Base-by-base conservation (phyloP, 495 filamentous ascomycete genomes). In the Haplographium delicatum region DNA sequence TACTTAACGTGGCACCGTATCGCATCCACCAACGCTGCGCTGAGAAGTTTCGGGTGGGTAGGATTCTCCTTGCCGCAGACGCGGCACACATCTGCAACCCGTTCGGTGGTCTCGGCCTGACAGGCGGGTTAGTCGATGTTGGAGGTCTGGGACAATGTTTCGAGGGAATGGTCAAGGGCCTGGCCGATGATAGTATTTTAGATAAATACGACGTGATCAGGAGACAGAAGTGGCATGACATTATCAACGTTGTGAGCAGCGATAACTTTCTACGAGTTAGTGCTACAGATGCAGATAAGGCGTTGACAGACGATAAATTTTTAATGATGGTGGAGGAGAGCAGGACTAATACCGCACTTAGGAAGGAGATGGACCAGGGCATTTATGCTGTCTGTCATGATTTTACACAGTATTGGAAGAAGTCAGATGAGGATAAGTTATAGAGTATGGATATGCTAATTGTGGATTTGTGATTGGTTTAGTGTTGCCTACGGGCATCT, bases 11-110 rank as follows among this genome's bases (percentile, higher is more conserved):
- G 48, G 74, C 68, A 39, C 80, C 80, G 1, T 84, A 84, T 56
- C 74, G 70, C 53, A 67, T 84, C 56, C 80, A 84, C 52, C 80
- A 84, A 55, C 68, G 80, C 20, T 81, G 76, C 60, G 79, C 78
- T 9, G 66, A 66, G 2, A 66, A 54, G 5, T 78, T 82, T 54
- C 68, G 76, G 23, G 75, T 78, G 2, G 81, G 81, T 0, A 67
- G 74, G 3, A 58, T 82, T 16, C 16, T 78, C 5, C 66, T 84
- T 50, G 76, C 72, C 1, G 81, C 79, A 3, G 81, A 84, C 62
- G 79, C 81, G 8, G 76, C 75, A 13, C 76, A 80, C 54, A 53
- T 80, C 23, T 76, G 73, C 57, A 78, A 78, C 61, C 76, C 76
- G 1, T 74, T 70, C 58, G 80, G 80, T 44, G 79, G 80, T 5